Base-by-base conservation (phyloP, 805 yeast genomes). In the Suhomyces kilbournensis region DNA sequence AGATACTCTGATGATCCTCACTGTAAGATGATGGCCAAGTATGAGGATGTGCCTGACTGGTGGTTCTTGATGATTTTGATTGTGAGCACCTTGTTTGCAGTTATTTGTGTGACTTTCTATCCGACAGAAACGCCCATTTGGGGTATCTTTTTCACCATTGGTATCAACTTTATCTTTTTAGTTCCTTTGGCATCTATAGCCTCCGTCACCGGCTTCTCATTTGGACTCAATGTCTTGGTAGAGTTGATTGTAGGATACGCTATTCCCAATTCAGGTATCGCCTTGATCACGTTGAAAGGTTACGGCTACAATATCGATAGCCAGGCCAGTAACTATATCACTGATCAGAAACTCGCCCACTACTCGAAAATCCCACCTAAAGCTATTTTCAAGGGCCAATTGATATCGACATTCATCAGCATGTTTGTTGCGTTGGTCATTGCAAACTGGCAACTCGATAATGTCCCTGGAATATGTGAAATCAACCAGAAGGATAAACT, bases 41-140 rank as follows among this genome's bases (percentile, higher is more conserved):
- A 86, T 65, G 77, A 77, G 38, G 90, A 86, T 56, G 89, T 84
- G 19, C 94, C 96, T 1, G 87, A 83, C 57, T 83, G 85, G 84
- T 85, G 90, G 89, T 86, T 79, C 59, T 60, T 69, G 3, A 54
- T 66, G 3, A 69, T 81, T 14, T 71, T 84, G 40, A 51, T 81
- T n/a, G 56, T 71, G 12, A 71, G 84, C 25, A 70, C 83, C 7
- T 56, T 72, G 2, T 66, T 79, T 43, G 66, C 75, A 64, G 64
- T 80, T n/a, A 56, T 74, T 0, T 71, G 78, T 53, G 81, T 81
- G 7, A 60, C 73, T 47, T 57, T 76, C 12, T 80, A 74, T 49
- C 82, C 81, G 1, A 73, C 82, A 0, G 83, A 80, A 47, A 78
- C 85, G 5, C 87, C 88, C 2, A 77, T 82, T 17, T 85, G 85